These are phyloP conservation scores for Ophiocordyceps polyrhachis-furcata DNA, from an alignment of 2,329 filamentous ascomycete genomes.

Conservation along the genomic window DNA sequence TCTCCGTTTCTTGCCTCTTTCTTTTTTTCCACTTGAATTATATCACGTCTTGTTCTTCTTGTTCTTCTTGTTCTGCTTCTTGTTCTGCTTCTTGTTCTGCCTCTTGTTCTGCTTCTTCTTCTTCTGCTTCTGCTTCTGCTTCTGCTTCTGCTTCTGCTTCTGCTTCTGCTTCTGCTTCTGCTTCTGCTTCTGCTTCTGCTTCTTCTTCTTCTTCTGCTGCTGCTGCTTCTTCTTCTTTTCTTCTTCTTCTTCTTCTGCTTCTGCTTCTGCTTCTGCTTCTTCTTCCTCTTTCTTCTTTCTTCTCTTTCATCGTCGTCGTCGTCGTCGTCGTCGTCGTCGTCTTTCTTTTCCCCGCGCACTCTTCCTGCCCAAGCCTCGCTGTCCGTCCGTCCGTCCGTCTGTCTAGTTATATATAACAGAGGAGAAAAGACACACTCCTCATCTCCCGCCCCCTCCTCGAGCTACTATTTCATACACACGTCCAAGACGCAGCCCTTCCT, in stretches of 20 bases:
- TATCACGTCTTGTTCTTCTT: neutral
- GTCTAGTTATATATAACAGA: constrained; percentile 10
- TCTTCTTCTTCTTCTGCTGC: neutral
- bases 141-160: neutral
- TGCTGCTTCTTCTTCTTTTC: no score
- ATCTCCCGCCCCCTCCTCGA: constrained; percentile 4
- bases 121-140: neutral
- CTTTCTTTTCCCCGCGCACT: no score
- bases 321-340: no score
- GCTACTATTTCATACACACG: constrained; percentile 13
- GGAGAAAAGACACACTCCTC: constrained; percentile 7
- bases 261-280: neutral
- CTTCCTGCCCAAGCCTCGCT: no score
- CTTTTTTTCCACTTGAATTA: neutral
- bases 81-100: neutral
- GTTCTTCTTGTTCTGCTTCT: neutral
- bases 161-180: neutral
- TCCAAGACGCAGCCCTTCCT: constrained; percentile 9
- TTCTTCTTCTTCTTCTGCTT: neutral
- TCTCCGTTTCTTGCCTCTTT: neutral
- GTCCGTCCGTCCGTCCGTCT: no score
- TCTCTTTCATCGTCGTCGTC: no score
- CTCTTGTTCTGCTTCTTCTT: neutral
- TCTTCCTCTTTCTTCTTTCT: no score
- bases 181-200: constrained; percentile 1